Evolutionary conservation across 2,329 filamentous ascomycete species (phyloP), one percentile per base, ranked within the genome.

Genomic region (Colletotrichum sp.): DNA sequence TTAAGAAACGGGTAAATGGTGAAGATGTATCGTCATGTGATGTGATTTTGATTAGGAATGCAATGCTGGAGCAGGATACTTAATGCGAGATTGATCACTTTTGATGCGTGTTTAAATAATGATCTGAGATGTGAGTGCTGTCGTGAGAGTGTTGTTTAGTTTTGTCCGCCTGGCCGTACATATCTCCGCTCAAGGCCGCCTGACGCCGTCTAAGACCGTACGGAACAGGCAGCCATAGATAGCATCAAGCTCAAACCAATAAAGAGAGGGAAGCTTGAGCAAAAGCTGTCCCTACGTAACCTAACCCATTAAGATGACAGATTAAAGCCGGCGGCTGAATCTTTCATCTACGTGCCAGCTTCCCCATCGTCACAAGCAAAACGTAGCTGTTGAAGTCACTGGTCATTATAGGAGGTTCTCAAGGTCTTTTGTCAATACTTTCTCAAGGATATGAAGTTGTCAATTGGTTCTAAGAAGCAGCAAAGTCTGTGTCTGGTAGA

Each of bases 381-480:
- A 22, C 3, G 18, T 22, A 48, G 10, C 44, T 48, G 44, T 13
- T 48, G 44, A 48, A 48, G 10, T 48, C n/a, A 48, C n/a, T 48
- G 10, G 44, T 22, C 10, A 13, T 7, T 13, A 1, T 12, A 48
- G 3, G 3, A 22, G 6, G 4, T 12, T 22, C 44, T 22, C n/a
- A 6, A 22, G 10, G n/a, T 22, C 10, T 22, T 48, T 22, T 48
- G 44, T 6, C 44, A 48, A 48, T 13, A 22, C 6, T 48, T 2
- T 7, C 2, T 1, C n/a, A 48, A 22, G n/a, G 6, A 22, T 13
- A 7, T 13, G 2, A 1, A 22, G 9, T 48, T 48, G 4, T 0
- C 13, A 12, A 48, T 13, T 13, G 5, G 10, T 22, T 13, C n/a
- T 52, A 52, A 59, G 22, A 59, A 59, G 55, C 22, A 30, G 55